Base-by-base conservation (phyloP, 2,329 filamentous ascomycete species). In the Fusarium pseudonygamai region DNA sequence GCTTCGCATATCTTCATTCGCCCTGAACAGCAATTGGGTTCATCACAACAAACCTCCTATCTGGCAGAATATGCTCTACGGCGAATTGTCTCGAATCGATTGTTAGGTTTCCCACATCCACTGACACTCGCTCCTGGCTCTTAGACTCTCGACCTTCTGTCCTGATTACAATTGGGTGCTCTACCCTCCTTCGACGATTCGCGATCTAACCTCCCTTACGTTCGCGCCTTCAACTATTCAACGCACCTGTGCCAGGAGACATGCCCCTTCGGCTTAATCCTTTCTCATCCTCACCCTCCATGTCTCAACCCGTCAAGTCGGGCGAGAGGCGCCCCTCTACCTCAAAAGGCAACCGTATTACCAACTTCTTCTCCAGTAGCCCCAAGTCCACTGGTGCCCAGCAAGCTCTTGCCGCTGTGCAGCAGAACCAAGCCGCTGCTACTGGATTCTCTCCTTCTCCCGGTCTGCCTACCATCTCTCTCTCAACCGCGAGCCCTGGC, bases 381-480 rank as follows among this genome's bases (percentile, higher is more conserved):
- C 92, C 93, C 74, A 96, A 95, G 85, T 86, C 89, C 75, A 95
- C 87, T 58, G 87, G 90, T 66, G 87, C 91, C 58, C 88, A 93
- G 79, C 90, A 93, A 78, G 88, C 91, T 67, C 88, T 94, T 53
- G 87, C 92, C 79, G 87, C 89, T 69, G 90, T 91, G 79, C 90
- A 93, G 80, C 90, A 93, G 75, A 81, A 86, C 76, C 81, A 82
- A 66, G 63, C 73, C 65, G 83, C 83, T 68, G 80, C 89, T 58
- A 88, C 91, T 65, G 88, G 90, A 70, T 92, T 94, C 78, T 91
- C 90, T 73, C 89, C 90, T 65, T 88, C 94, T 46, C 92, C 93
- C 73, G 93, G 94, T 53, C 86, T 98, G 78, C 96, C 96, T 43
- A 96, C 93, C 60, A 98, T 98, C 79, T 97, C 94, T 46, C 88